Evolutionary conservation across 805 yeast species (phyloP).

Genomic region (Dipodascus geniculatus): DNA sequence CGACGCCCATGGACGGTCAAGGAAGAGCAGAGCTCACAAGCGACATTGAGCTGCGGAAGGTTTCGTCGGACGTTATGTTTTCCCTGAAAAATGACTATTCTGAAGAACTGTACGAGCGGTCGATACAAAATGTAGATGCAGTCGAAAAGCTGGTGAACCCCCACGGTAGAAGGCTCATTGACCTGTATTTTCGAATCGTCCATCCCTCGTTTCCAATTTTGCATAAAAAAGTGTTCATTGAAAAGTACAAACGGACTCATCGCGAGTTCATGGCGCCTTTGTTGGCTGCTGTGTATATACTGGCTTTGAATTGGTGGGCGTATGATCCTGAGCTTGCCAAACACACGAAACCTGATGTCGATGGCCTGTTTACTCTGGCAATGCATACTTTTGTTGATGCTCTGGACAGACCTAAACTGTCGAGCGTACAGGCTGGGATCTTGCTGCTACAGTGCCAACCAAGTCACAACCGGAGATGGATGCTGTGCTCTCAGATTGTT

Average conservation of each 20-base stretch:
- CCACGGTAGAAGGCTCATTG: conserved; percentile 59
- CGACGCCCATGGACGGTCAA: conserved; percentile 52
- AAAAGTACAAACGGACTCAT: conserved; percentile 82
- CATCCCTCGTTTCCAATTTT: conserved; percentile 89
- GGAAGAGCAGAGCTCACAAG: conserved; percentile 71
- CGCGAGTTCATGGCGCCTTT: conserved; percentile 86
- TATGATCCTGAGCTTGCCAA: conserved; percentile 67
- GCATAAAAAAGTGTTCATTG: conserved; percentile 84
- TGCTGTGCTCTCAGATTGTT: conserved; percentile 73
- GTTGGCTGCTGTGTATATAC: conserved; percentile 77
- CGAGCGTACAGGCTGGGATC: conserved; percentile 86
- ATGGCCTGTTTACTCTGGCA: conserved; percentile 58
- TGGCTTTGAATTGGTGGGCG: conserved; percentile 94
- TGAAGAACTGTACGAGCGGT: conserved; percentile 50
- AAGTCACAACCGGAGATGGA: conserved; percentile 61
- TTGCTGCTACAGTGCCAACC: conserved; percentile 56
- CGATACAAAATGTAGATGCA: conserved; percentile 69
- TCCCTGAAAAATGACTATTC: conserved; percentile 64
- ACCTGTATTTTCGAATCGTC: conserved; percentile 69
- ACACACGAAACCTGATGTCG: conserved; percentile 68
- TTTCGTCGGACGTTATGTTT: conserved; percentile 65
- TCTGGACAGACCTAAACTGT: conserved; percentile 74
- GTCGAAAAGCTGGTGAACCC: conserved; percentile 83
- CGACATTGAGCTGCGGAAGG: conserved; percentile 61
- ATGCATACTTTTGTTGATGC: conserved; percentile 55